These are phyloP conservation scores for Hamigera avellanea DNA, from an alignment of 495 filamentous ascomycete genomes.

Conservation along the genomic window DNA sequence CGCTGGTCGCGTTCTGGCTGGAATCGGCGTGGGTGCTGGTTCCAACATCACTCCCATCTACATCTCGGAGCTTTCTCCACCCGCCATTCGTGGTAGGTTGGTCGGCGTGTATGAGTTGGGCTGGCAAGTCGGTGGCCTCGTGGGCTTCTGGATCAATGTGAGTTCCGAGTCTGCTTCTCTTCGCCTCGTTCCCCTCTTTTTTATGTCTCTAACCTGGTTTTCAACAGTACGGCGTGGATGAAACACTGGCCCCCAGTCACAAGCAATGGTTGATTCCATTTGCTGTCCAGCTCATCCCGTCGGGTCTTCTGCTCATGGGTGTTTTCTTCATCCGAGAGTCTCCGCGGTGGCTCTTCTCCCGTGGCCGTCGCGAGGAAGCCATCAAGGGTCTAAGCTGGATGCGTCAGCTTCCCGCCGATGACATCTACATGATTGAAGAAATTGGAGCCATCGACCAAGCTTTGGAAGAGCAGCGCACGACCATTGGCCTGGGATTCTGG, in stretches of 20 bases:
- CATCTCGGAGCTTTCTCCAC: constrained; percentile 68
- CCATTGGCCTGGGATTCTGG: constrained; percentile 56
- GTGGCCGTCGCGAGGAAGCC: constrained; percentile 39
- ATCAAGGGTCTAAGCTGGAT: constrained; percentile 53
- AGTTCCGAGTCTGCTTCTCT: constrained; percentile 3
- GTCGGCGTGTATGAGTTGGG: constrained; percentile 67
- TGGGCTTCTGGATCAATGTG: constrained; percentile 63
- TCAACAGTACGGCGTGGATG: constrained; percentile 27
- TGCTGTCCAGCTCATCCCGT: constrained; percentile 44
- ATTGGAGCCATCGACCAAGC: constrained; percentile 50
- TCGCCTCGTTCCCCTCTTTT: background rate
- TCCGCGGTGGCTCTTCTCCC: constrained; percentile 47
- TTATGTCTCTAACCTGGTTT: no score
- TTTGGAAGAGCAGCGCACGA: constrained; percentile 45
- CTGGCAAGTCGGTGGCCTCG: constrained; percentile 63
- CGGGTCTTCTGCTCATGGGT: constrained; percentile 35
- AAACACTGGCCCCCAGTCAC: constrained; percentile 17
- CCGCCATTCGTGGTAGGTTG: constrained; percentile 68
- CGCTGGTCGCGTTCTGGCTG: constrained; percentile 60
- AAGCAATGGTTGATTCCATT: constrained; percentile 48
- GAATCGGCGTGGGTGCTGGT: constrained; percentile 65
- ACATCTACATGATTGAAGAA: constrained; percentile 60
- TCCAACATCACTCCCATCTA: constrained; percentile 72
- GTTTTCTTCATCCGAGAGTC: constrained; percentile 41
- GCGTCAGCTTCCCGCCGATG: constrained; percentile 44